These are phyloP conservation scores for Chamaecyparis obtusa DNA, from an alignment of 75 land plant species.

Conservation along the genomic window DNA sequence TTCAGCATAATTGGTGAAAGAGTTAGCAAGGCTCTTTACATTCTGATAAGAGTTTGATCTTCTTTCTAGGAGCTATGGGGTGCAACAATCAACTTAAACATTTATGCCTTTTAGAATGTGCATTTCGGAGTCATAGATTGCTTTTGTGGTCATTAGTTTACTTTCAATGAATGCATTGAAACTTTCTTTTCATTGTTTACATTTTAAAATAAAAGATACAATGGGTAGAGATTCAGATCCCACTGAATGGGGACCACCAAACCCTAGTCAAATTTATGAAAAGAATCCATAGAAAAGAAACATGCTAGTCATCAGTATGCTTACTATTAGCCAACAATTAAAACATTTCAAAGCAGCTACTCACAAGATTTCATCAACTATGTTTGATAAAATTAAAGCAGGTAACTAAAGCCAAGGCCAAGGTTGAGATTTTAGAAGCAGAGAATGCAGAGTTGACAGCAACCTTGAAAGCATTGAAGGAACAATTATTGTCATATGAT, in stretches of 20 bases:
- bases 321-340: background rate
- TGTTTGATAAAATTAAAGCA: slow-evolving; percentile 2
- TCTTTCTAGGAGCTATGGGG: too few species aligned
- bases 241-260: background rate
- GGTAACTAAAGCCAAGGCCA: background rate
- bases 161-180: background rate
- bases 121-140: background rate
- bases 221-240: background rate
- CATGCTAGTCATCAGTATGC: too few species aligned
- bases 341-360: background rate
- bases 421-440: background rate
- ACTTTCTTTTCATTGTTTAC: background rate
- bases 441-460: background rate
- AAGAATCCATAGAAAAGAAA: too few species aligned
- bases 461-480: slow-evolving; percentile 3
- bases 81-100: background rate
- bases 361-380: background rate
- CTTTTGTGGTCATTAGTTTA: background rate
- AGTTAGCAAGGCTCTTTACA: too few species aligned
- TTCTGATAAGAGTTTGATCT: too few species aligned
- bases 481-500: background rate
- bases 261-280: too few species aligned
- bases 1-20: too few species aligned
- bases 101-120: background rate
- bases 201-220: too few species aligned